A percentile compares a stretch with the other conserved stretches of the same genome.
These are phyloP conservation scores for Moesziomyces sp. DNA, from an alignment of 1,284 basidiomycete genomes.

Conservation along the genomic window DNA sequence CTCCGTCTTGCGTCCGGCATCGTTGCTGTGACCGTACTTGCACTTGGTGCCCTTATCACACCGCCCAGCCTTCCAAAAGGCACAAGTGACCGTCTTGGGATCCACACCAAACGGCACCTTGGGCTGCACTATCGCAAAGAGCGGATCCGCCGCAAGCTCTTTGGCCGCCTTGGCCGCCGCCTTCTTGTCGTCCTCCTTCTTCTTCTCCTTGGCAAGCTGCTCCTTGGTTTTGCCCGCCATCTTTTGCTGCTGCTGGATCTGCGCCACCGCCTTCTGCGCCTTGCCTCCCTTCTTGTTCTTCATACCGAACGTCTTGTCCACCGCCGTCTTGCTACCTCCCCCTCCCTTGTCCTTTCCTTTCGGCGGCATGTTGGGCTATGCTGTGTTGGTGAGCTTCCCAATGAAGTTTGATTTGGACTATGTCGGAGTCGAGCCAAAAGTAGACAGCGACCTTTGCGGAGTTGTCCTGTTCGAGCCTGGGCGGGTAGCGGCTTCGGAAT, in stretches of 20 bases:
- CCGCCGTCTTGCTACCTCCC: conserved; percentile 71
- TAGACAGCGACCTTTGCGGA: too few relatives aligned
- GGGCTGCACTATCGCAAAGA: conserved; percentile 68
- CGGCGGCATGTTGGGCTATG: conserved; percentile 56
- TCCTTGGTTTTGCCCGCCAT: conserved; percentile 79
- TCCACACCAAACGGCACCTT: conserved; percentile 91
- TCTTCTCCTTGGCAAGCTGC: conserved; percentile 79
- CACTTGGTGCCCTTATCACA: conserved; percentile 74
- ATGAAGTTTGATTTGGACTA: too few relatives aligned
- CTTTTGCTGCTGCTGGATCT: conserved; percentile 78
- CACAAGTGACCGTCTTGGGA: conserved; percentile 65
- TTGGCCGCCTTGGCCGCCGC: conserved; percentile 86
- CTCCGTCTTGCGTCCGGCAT: conserved; percentile 89
- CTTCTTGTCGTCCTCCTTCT: conserved; percentile 83
- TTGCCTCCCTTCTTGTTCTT: conserved; percentile 91
- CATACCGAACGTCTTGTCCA: conserved; percentile 77
- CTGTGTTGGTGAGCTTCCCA: too few relatives aligned
- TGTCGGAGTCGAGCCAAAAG: too few relatives aligned
- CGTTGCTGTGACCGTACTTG: conserved; percentile 86
- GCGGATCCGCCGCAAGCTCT: conserved; percentile 69
- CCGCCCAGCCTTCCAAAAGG: conserved; percentile 63
- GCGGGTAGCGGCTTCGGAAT: too few relatives aligned
- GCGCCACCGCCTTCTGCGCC: conserved; percentile 84
- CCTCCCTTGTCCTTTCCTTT: conserved; percentile 58
- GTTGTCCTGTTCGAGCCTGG: too few relatives aligned